Conservation (phyloP, 1,284 basidiomycete species). For the Thelephora terrestris region DNA sequence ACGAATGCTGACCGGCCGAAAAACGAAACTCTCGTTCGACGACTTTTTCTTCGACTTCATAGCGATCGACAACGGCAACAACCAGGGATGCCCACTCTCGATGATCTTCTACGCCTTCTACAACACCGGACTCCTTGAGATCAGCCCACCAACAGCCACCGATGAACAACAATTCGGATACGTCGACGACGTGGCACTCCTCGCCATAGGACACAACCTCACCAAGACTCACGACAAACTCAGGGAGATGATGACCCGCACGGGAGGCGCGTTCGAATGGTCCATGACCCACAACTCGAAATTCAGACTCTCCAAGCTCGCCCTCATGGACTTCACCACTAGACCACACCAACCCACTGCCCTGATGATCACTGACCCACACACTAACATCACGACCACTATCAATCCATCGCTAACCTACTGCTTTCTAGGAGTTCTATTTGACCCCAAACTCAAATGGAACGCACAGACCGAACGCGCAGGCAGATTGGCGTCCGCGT, state of each 20-base stretch:
- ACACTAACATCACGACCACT: background rate
- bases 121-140: constrained; percentile 20
- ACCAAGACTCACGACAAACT: constrained; percentile 11
- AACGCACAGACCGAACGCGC: background rate
- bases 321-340: background rate
- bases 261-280: constrained; percentile 17
- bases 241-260: constrained; percentile 11
- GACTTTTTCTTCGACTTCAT: constrained; percentile 13
- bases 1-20: too few relatives aligned
- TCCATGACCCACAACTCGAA: constrained; percentile 14
- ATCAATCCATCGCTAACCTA: background rate
- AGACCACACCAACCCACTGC: background rate
- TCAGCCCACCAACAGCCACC: constrained; percentile 1
- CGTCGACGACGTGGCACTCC: constrained; percentile 20
- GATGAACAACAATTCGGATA: constrained; percentile 16
- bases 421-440: background rate
- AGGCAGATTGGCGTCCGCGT: too few relatives aligned
- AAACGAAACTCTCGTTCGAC: too few relatives aligned
- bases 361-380: background rate
- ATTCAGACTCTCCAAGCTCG: background rate
- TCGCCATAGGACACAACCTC: constrained; percentile 10
- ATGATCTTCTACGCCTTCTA: constrained; percentile 25
- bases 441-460: background rate
- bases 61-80: constrained; percentile 20
- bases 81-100: constrained; percentile 26